phyloP scores from a whole-genome alignment of 768 basidiomycete species.

The Amyloporia xantha region DNA sequence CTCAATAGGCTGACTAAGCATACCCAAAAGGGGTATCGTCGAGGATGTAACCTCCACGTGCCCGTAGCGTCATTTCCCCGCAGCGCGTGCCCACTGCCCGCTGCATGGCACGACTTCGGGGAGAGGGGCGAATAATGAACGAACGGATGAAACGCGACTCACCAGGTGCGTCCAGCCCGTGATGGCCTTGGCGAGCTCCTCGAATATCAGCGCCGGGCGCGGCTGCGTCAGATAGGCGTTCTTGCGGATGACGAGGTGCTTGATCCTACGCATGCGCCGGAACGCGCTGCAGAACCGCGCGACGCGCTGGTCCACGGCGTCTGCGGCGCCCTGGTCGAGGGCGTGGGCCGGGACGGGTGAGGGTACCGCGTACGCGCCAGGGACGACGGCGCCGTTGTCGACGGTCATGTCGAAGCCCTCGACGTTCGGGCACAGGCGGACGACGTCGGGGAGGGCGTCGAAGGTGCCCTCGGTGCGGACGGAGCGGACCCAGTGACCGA shows the following conservation, averaged over 20 bases:
- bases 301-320: constrained; percentile 3
- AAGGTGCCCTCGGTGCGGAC: constrained; percentile 38
- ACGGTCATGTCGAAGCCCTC: constrained; percentile 37
- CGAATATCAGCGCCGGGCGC: constrained; percentile 38
- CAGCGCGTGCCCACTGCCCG: too few relatives aligned
- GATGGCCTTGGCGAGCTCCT: constrained; percentile 40
- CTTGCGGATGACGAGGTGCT: constrained; percentile 49
- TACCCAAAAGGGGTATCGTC: too few relatives aligned
- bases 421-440: constrained; percentile 23
- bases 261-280: constrained; percentile 28
- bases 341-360: too few relatives aligned
- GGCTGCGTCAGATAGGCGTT: constrained; percentile 50
- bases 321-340: not conserved
- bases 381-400: constrained; percentile 14
- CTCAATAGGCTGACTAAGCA: too few relatives aligned
- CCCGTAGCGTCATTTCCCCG: too few relatives aligned
- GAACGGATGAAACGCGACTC: constrained; percentile 27
- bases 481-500: constrained; percentile 35
- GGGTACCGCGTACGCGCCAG: too few relatives aligned
- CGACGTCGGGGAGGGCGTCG: constrained; percentile 32
- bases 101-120: too few relatives aligned
- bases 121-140: too few relatives aligned
- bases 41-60: too few relatives aligned
- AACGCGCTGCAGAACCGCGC: constrained; percentile 36
- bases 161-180: constrained; percentile 41